Evolutionary conservation across 2,329 filamentous ascomycete species (phyloP).

Genomic region (Ophiostoma piceae): DNA sequence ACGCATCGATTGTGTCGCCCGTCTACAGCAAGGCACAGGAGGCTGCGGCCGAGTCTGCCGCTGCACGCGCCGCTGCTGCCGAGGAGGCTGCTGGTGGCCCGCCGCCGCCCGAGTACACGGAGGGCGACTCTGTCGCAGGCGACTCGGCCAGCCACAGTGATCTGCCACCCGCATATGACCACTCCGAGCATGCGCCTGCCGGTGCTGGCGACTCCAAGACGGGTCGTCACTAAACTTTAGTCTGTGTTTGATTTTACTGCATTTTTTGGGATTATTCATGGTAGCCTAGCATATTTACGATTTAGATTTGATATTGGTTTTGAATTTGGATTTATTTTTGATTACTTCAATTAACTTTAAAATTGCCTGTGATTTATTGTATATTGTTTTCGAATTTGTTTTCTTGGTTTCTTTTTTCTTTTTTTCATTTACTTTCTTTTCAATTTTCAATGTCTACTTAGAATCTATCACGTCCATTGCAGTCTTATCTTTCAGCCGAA

Average conservation of each 20-base stretch:
- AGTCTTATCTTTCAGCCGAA: background rate
- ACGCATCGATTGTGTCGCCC: background rate
- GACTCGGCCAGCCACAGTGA: constrained; percentile 23
- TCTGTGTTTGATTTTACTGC: background rate
- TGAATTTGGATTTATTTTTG: background rate
- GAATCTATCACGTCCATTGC: too few species aligned
- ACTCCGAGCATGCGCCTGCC: constrained; percentile 26
- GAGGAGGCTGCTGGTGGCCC: constrained; percentile 14
- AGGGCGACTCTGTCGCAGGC: constrained; percentile 14
- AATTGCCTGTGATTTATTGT: background rate
- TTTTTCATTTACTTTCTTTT: background rate
- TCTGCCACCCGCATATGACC: constrained; percentile 33
- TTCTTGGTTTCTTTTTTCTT: too few species aligned
- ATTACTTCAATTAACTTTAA: background rate
- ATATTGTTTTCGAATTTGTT: background rate
- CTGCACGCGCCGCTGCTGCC: constrained; percentile 28
- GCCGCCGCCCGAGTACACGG: constrained; percentile 31
- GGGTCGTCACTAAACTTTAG: background rate
- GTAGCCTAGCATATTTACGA: background rate
- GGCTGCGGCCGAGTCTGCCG: constrained; percentile 28
- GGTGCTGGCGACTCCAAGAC: constrained; percentile 27
- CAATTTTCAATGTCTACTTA: too few species aligned
- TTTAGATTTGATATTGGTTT: background rate
- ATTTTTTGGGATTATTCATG: background rate
- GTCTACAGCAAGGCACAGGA: constrained; percentile 25